Percentiles rank a stretch among this genome's conserved stretches.
Evolutionary conservation across 495 filamentous ascomycete genomes (phyloP).

Genomic region (Aspergillus hancockii): DNA sequence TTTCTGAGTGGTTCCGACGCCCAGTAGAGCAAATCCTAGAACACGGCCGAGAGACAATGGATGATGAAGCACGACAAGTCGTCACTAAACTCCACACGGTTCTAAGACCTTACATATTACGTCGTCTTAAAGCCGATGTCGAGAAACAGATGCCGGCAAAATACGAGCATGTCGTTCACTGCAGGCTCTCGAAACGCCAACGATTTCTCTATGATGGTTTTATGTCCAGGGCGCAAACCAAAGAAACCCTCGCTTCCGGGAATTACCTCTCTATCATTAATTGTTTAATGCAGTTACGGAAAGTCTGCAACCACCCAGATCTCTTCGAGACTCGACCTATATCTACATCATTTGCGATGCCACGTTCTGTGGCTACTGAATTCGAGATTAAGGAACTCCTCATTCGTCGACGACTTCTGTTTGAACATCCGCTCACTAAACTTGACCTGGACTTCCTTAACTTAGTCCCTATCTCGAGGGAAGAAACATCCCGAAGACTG

Average conservation of each 20-base stretch:
- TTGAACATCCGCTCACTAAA: constrained; percentile 61
- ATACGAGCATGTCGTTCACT: constrained; percentile 95
- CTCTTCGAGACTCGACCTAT: constrained; percentile 98
- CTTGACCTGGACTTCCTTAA: constrained; percentile 80
- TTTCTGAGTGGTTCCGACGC: constrained; percentile 89
- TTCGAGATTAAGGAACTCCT: constrained; percentile 76
- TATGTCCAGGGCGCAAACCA: constrained; percentile 88
- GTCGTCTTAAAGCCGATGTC: constrained; percentile 93
- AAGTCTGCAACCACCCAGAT: constrained; percentile 98
- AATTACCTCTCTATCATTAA: constrained; percentile 98
- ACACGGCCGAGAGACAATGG: constrained; percentile 88
- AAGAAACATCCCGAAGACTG: constrained; percentile 61
- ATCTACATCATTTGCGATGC: constrained; percentile 94
- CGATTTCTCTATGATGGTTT: constrained; percentile 96
- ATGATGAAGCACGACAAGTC: constrained; percentile 84
- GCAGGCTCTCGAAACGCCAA: constrained; percentile 90
- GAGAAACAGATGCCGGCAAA: constrained; percentile 99
- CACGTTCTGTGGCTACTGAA: constrained; percentile 73
- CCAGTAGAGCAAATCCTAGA: constrained; percentile 95
- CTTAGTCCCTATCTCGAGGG: constrained; percentile 71
- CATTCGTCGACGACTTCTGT: constrained; percentile 66
- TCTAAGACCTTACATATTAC: constrained; percentile 87
- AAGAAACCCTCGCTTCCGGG: constrained; percentile 84
- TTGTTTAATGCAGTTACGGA: constrained; percentile 95
- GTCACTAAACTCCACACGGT: constrained; percentile 92